These are phyloP conservation scores for Fusarium dlaminii DNA, from an alignment of 2,329 filamentous ascomycete genomes.

Conservation along the genomic window DNA sequence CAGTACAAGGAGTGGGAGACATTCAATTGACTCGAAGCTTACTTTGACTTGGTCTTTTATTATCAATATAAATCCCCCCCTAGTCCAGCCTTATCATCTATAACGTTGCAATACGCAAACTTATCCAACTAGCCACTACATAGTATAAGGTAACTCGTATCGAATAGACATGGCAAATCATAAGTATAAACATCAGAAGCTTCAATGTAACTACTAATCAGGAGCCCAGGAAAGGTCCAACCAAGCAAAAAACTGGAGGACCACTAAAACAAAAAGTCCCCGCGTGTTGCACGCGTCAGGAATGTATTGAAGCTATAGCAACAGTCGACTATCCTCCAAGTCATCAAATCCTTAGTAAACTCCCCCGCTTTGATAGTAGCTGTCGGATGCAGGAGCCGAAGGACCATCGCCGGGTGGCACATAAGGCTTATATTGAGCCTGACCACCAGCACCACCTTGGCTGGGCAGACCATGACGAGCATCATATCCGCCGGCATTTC, in stretches of 20 bases:
- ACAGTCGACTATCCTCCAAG: background rate
- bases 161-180: background rate
- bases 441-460: conserved; percentile 48
- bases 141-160: background rate
- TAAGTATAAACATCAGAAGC: background rate
- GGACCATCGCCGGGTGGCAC: conserved; percentile 59
- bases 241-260: background rate
- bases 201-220: background rate
- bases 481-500: conserved; percentile 58
- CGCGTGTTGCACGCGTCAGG: background rate
- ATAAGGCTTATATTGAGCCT: conserved; percentile 70
- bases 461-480: conserved; percentile 61
- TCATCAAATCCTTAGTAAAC: conserved; percentile 43
- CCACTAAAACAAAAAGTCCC: background rate
- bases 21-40: background rate
- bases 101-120: background rate
- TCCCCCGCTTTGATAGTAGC: conserved; percentile 63
- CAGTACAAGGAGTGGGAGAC: background rate
- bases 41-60: background rate
- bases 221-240: background rate
- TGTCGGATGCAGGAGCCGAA: conserved; percentile 62
- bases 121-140: background rate
- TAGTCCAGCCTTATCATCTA: background rate
- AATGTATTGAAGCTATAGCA: conserved; percentile 15
- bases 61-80: background rate